Evolutionary conservation across 306 rosid genomes (phyloP).

Genomic region (Hippophae rhamnoides): DNA sequence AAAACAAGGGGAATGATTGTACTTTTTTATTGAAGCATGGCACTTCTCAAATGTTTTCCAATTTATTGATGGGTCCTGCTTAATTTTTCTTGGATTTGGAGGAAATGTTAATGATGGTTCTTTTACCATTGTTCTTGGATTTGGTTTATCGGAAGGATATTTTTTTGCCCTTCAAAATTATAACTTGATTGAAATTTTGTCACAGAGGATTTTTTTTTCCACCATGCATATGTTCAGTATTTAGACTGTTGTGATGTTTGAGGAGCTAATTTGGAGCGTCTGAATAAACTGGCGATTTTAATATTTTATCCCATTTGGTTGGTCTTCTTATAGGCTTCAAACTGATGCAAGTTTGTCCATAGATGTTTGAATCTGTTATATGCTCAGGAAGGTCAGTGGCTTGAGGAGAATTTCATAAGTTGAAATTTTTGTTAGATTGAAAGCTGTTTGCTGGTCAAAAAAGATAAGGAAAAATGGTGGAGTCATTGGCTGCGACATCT

Average conservation of each 20-base stretch:
- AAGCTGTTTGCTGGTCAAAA: constrained; percentile 2
- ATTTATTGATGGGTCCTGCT: too few species aligned
- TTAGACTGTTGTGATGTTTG: neutral
- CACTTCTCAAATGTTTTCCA: too few species aligned
- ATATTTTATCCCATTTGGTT: neutral
- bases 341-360: neutral
- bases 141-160: constrained; percentile 5
- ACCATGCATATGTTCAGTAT: neutral
- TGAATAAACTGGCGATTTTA: neutral
- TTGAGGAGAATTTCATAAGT: constrained; percentile 1
- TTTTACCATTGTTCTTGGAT: constrained; percentile 11
- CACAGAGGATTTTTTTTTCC: neutral
- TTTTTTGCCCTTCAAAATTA: neutral
- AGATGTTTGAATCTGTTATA: neutral
- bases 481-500: constrained; percentile 76
- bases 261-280: neutral
- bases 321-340: constrained; percentile 3
- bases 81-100: constrained; percentile 1
- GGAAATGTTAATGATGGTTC: constrained; percentile 19
- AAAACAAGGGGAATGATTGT: too few species aligned
- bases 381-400: constrained; percentile 12
- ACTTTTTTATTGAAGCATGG: too few species aligned
- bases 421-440: constrained; percentile 16
- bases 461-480: constrained; percentile 37
- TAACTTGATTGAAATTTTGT: neutral